phyloP scores from a whole-genome alignment of 1,284 basidiomycete genomes.

The Flammula alnicola region DNA sequence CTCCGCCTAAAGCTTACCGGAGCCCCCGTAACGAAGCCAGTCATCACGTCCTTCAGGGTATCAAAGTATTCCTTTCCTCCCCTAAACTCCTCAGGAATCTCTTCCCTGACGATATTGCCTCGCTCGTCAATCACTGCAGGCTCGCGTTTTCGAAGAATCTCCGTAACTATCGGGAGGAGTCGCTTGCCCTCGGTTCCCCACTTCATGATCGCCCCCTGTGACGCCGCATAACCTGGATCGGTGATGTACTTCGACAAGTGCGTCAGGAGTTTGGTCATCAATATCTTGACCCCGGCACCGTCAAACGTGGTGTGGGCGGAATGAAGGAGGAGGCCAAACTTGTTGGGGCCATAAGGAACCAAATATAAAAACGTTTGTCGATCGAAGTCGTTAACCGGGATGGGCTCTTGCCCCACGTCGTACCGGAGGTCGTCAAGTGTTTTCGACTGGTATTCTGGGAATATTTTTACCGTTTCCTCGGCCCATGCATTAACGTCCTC shows the following conservation, averaged over 20 bases:
- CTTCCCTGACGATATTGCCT: constrained; percentile 11
- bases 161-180: constrained; percentile 19
- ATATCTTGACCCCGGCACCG: constrained; percentile 19
- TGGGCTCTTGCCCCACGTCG: constrained; percentile 21
- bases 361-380: constrained; percentile 24
- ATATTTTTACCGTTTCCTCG: constrained; percentile 13
- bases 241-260: constrained; percentile 17
- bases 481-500: constrained; percentile 20
- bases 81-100: constrained; percentile 11
- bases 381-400: constrained; percentile 20
- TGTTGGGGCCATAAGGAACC: constrained; percentile 17
- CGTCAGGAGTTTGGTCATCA: constrained; percentile 18
- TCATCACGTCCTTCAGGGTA: constrained; percentile 18
- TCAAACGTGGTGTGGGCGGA: constrained; percentile 22
- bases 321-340: constrained; percentile 21
- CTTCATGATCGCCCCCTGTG: constrained; percentile 8
- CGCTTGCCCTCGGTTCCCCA: constrained; percentile 18
- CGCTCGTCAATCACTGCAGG: constrained; percentile 12
- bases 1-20: constrained; percentile 14
- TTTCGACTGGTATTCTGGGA: constrained; percentile 9
- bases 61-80: constrained; percentile 18
- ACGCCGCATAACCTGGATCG: constrained; percentile 7
- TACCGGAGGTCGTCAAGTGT: constrained; percentile 24
- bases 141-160: constrained; percentile 19
- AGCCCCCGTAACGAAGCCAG: constrained; percentile 10